Base-by-base conservation (phyloP, 306 rosid species). In the Cucumis melo region DNA sequence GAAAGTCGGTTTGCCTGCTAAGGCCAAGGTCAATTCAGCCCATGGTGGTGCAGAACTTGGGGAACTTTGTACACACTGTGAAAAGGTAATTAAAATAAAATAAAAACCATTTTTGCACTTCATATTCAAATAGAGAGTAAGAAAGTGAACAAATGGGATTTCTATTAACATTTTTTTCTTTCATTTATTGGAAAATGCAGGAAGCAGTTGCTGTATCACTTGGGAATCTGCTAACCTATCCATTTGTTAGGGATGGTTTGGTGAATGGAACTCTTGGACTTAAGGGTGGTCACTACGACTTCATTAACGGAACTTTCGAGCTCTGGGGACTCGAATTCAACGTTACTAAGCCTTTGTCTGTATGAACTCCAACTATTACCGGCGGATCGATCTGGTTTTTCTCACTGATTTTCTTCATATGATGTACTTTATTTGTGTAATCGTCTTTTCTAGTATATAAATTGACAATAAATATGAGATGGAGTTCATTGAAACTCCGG, bases 221-320 rank as follows among this genome's bases (percentile, higher is more conserved):
- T 59, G 98, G 95, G 75, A 90, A 92, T 86, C 83, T 94, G 79
- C 85, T 94, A n/a, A 90, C 91, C 68, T 91, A 94, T 70, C 98
- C 97, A 70, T 94, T 89, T 89, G 98, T 94, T 4, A 89, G 98
- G 82, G 96, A 91, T 1, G 97, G 95, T 1, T 82, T 94, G 86
- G 89, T 87, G 89, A 94, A 94, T 81, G 87, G 87, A 17, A 91
- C 97, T 24, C 86, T 94, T 41, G 86, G 83, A 79, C 76, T 94
- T 46, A 90, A 90, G 83, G 98, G 98, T 20, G 98, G 90, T 50
- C 72, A 94, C 86, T 94, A 94, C 77, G 95, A 94, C 90, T 94
- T 94, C 78, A 86, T 91, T 46, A 94, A 85, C 5, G 96, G 98
- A 68, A 10, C 73, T 14, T 94, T 94, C 78, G 98, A 94, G 93